A percentile compares a stretch with the other conserved stretches of the same genome.
Conservation (phyloP, 805 yeast species). For the Maudiozyma saulgeensis region DNA sequence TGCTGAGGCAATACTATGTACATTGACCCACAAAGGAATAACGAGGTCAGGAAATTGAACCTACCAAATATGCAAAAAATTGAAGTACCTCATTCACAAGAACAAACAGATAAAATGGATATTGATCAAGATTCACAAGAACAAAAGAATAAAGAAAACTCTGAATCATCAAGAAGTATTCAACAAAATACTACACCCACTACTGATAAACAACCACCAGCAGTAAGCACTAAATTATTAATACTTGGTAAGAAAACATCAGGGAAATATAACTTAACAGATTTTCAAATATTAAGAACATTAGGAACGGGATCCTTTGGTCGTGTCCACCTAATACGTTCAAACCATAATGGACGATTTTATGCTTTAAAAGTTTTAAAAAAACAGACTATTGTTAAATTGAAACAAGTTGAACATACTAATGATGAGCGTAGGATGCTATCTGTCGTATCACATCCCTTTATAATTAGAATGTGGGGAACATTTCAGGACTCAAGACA, state of each 20-base stretch:
- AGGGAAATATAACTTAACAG: conserved; percentile 74
- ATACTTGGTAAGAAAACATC: conserved; percentile 17
- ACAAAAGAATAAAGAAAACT: not conserved
- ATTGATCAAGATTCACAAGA: not conserved
- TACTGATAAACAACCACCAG: not conserved
- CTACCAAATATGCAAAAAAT: conserved; percentile 2
- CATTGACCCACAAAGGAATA: conserved; percentile 18
- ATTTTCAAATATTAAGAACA: conserved; percentile 78
- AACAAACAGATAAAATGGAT: not conserved
- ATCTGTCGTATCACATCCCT: conserved; percentile 80
- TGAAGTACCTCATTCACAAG: not conserved
- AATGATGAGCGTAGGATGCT: conserved; percentile 90
- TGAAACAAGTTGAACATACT: conserved; percentile 94
- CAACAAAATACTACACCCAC: not conserved
- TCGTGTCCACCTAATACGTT: conserved; percentile 79
- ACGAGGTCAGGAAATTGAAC: conserved; percentile 13
- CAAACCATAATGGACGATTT: conserved; percentile 82
- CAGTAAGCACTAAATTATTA: not conserved
- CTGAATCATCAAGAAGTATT: not conserved
- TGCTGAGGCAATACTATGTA: conserved; percentile 9
- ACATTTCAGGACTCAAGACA: conserved; percentile 83
- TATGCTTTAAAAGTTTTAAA: conserved; percentile 89
- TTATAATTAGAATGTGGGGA: conserved; percentile 91
- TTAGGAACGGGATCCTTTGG: conserved; percentile 95
- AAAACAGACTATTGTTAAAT: conserved; percentile 77